Conservation (phyloP, 2,329 filamentous ascomycete species). For the Aspergillus sp. region DNA sequence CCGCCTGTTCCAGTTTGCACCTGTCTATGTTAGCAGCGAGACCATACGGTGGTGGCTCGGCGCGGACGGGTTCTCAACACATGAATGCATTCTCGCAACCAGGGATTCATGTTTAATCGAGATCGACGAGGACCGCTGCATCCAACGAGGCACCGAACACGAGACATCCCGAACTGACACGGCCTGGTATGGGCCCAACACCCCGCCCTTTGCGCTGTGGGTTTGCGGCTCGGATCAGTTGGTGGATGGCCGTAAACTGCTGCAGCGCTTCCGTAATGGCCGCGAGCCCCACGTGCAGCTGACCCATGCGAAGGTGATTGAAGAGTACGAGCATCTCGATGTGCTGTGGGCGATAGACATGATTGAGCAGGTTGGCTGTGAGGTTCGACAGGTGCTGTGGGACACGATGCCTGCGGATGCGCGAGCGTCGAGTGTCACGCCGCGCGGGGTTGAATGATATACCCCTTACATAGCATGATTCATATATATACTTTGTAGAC, state of each 20-base stretch:
- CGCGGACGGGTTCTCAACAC: constrained; percentile 76
- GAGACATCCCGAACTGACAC: constrained; percentile 37
- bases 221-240: constrained; percentile 79
- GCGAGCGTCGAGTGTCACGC: constrained; percentile 61
- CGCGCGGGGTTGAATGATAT: constrained; percentile 34
- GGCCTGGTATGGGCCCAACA: constrained; percentile 79
- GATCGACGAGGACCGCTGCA: constrained; percentile 36
- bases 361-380: constrained; percentile 76
- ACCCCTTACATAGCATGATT: not conserved
- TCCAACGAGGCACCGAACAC: constrained; percentile 18
- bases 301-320: constrained; percentile 79
- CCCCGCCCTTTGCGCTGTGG: constrained; percentile 86
- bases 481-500: not conserved
- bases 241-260: constrained; percentile 75
- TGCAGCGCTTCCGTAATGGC: constrained; percentile 71
- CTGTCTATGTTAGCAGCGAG: constrained; percentile 85
- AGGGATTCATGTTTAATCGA: constrained; percentile 69
- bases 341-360: constrained; percentile 94
- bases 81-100: constrained; percentile 84
- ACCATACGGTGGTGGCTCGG: constrained; percentile 97
- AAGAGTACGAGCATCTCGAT: constrained; percentile 90
- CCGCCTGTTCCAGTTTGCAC: constrained; percentile 88
- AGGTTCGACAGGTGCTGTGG: constrained; percentile 82
- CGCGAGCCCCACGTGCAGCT: constrained; percentile 78
- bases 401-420: constrained; percentile 62